phyloP scores from a whole-genome alignment of 2,329 filamentous ascomycete genomes.

The Claviceps sp. region DNA sequence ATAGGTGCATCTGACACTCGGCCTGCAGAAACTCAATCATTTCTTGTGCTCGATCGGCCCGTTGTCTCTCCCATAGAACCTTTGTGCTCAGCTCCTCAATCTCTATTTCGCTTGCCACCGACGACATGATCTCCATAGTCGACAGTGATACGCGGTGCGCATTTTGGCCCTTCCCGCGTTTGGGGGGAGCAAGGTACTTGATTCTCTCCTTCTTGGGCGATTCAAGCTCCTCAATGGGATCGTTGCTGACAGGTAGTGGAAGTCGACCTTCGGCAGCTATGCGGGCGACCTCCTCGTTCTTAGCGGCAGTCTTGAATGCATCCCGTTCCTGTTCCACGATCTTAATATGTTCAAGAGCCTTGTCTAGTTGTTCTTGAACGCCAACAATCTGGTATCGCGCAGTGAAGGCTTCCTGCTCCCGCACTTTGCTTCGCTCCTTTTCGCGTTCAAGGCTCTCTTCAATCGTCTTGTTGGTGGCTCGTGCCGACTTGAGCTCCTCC shows the following conservation, averaged over 20 bases:
- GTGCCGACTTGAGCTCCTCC: slow-evolving; percentile 54
- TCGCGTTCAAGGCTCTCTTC: slow-evolving; percentile 50
- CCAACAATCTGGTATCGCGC: slow-evolving; percentile 52
- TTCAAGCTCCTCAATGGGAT: slow-evolving; percentile 46
- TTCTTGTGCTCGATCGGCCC: slow-evolving; percentile 56
- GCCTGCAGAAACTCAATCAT: slow-evolving; percentile 64
- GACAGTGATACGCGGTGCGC: slow-evolving; percentile 33
- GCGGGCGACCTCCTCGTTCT: slow-evolving; percentile 59
- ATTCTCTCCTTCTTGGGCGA: slow-evolving; percentile 39
- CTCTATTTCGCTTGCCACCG: slow-evolving; percentile 41
- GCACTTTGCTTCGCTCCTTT: slow-evolving; percentile 44
- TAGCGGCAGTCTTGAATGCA: slow-evolving; percentile 55
- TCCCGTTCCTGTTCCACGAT: slow-evolving; percentile 62
- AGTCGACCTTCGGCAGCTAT: slow-evolving; percentile 60
- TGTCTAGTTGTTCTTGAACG: slow-evolving; percentile 52
- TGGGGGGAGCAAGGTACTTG: slow-evolving; percentile 11
- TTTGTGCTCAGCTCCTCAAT: slow-evolving; percentile 41
- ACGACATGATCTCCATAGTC: slow-evolving; percentile 38
- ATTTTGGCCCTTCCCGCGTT: slow-evolving; percentile 18
- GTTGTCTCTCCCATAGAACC: slow-evolving; percentile 45
- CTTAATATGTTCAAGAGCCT: slow-evolving; percentile 48
- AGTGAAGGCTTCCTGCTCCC: slow-evolving; percentile 57
- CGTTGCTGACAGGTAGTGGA: slow-evolving; percentile 43
- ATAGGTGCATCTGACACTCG: slow-evolving; percentile 57
- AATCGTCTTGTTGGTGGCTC: slow-evolving; percentile 36